These are phyloP conservation scores for Endocalyx cinctus DNA, from an alignment of 2,329 filamentous ascomycete species.

Conservation along the genomic window DNA sequence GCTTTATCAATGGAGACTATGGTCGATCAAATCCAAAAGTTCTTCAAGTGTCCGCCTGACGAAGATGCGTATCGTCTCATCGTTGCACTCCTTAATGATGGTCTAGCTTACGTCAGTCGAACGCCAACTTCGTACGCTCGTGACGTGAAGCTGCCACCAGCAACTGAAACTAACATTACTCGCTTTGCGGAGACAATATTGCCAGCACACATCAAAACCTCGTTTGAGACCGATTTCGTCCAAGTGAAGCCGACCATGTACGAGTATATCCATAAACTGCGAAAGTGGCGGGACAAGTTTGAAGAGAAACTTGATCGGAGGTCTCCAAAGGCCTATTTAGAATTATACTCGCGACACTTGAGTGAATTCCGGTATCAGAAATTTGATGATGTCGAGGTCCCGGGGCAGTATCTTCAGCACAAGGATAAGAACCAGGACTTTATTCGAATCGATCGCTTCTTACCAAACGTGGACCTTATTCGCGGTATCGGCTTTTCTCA, in stretches of 20 bases:
- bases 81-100: slow-evolving; percentile 95
- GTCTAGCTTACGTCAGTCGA: slow-evolving; percentile 83
- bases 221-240: slow-evolving; percentile 97
- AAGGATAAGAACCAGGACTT: slow-evolving; percentile 99
- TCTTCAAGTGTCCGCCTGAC: slow-evolving; percentile 98
- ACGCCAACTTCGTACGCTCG: slow-evolving; percentile 82
- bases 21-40: slow-evolving; percentile 97
- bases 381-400: slow-evolving; percentile 97
- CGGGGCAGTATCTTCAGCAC: slow-evolving; percentile 93
- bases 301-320: slow-evolving; percentile 94
- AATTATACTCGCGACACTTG: slow-evolving; percentile 82
- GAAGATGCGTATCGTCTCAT: slow-evolving; percentile 97
- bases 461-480: slow-evolving; percentile 90
- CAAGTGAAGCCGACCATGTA: slow-evolving; percentile 93
- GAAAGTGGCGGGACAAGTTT: slow-evolving; percentile 95
- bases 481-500: slow-evolving; percentile 88
- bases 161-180: slow-evolving; percentile 94
- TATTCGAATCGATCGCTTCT: slow-evolving; percentile 91
- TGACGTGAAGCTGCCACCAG: slow-evolving; percentile 82
- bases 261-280: slow-evolving; percentile 95
- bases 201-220: slow-evolving; percentile 88
- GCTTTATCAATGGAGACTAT: slow-evolving; percentile 99
- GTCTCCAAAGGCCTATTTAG: slow-evolving; percentile 66
- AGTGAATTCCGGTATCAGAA: slow-evolving; percentile 97
- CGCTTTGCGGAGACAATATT: slow-evolving; percentile 95